phyloP scores from a whole-genome alignment of 2,329 filamentous ascomycete genomes.

The Chaetomium strumarium region DNA sequence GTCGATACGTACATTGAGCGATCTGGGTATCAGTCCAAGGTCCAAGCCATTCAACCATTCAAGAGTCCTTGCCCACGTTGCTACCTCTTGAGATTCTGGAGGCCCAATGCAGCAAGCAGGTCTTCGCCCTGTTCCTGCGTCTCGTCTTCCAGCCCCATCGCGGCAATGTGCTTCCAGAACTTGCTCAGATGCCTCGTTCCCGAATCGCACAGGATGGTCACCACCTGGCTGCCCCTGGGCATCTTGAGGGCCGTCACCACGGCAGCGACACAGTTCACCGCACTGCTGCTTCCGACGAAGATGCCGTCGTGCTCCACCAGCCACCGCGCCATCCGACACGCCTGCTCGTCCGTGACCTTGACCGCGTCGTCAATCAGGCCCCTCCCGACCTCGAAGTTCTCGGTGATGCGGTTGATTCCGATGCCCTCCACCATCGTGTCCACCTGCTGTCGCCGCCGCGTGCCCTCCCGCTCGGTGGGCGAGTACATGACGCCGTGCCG shows the following conservation, averaged over 20 bases:
- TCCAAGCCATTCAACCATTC: neutral
- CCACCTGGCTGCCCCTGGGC: conserved; percentile 57
- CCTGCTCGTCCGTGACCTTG: conserved; percentile 81
- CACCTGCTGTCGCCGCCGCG: conserved; percentile 80
- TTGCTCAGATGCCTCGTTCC: conserved; percentile 78
- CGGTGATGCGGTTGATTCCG: conserved; percentile 89
- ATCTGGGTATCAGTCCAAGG: conserved; percentile 7
- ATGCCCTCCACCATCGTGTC: conserved; percentile 96
- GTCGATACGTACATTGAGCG: neutral
- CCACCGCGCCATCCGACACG: conserved; percentile 91
- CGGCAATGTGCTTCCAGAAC: conserved; percentile 71
- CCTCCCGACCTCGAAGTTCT: conserved; percentile 83
- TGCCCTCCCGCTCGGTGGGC: conserved; percentile 81
- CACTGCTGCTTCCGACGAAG: conserved; percentile 88
- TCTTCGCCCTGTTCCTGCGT: conserved; percentile 37
- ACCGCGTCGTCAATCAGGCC: conserved; percentile 88
- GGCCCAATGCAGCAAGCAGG: conserved; percentile 45
- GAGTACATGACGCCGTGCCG: conserved; percentile 96
- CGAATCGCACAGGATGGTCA: conserved; percentile 83
- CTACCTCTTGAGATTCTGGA: conserved; percentile 28
- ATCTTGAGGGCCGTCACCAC: conserved; percentile 61
- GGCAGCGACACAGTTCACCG: conserved; percentile 90
- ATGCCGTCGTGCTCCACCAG: conserved; percentile 92
- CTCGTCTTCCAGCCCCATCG: conserved; percentile 60
- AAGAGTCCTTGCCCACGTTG: neutral